Base-by-base conservation (phyloP, 2,329 filamentous ascomycete species). In the Cryphonectria parasitica region DNA sequence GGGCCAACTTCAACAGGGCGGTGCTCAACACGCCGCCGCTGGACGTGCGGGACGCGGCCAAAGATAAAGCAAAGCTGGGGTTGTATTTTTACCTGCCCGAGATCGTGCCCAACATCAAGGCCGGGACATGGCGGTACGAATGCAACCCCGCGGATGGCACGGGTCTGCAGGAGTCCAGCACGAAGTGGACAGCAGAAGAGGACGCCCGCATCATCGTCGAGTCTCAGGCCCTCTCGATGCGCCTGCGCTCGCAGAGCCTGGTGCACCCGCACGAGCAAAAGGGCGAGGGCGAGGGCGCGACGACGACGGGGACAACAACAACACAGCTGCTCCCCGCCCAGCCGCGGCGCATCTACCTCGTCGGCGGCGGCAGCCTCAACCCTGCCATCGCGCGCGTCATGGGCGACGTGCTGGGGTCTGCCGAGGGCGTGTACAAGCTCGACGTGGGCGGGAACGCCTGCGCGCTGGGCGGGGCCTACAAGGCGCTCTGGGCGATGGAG, bases 401-500 rank as follows among this genome's bases (percentile, higher is more conserved):
- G 4, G 95, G 94, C 36, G 91, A 97, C 77, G 94, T 98, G 2
- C 88, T 99, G 2, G 96, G 96, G 67, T 93, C 93, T 45, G 88
- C 87, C 2, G 96, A 98, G 73, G 96, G 96, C 34, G 93, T 98
- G 36, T 99, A 94, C 83, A 92, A 92, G 81, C 89, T 99, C 19
- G 95, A 98, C 78, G 94, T 98, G 6, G 95, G 96, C 36, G 94
- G 95, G 36, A 98, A 97, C 82, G 95, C 96, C 2, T 99, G 96
- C 82, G 96, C 95, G 15, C 83, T 98, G 19, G 96, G 96, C 19
- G 94, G 94, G 8, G 95, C 95, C 36, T 98, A 98, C 82, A 98
- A 98, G 83, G 95, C 96, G 19, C 90, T 97, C 0, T 99, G 96
- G 96, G 94, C 92, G 0, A 85, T 94, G 69, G 94, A 96, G 84